These are phyloP conservation scores for Schizosaccharomyces lindneri DNA, from an alignment of 805 yeast species.

Conservation along the genomic window DNA sequence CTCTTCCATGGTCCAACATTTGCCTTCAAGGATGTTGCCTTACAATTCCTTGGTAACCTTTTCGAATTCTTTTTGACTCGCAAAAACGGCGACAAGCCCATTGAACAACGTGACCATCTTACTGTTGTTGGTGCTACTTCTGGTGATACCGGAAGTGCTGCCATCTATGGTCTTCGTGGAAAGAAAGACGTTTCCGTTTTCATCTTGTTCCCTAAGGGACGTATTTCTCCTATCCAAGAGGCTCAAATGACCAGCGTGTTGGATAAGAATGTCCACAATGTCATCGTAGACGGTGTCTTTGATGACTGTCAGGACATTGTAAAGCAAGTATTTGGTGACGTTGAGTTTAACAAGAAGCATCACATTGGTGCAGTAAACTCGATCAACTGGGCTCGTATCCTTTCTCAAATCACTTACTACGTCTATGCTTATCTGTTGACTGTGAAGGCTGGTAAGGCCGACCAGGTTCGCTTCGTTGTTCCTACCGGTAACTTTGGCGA, in stretches of 20 bases:
- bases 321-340: conserved; percentile 76
- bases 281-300: conserved; percentile 85
- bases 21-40: conserved; percentile 95
- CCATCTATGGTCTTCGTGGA: conserved; percentile 90
- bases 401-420: conserved; percentile 93
- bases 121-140: conserved; percentile 98
- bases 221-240: conserved; percentile 94
- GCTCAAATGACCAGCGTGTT: conserved; percentile 94
- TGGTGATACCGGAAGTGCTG: conserved; percentile 98
- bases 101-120: conserved; percentile 33
- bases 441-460: conserved; percentile 6
- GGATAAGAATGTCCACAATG: conserved; percentile 79
- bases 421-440: conserved; percentile 74
- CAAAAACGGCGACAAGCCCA: conserved; percentile 29
- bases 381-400: conserved; percentile 95
- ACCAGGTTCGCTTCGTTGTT: conserved; percentile 58
- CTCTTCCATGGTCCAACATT: conserved; percentile 97
- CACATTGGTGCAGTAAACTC: conserved; percentile 96
- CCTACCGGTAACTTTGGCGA: conserved; percentile 98
- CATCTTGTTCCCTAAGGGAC: conserved; percentile 87
- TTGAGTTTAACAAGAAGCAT: conserved; percentile 62
- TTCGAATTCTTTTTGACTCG: conserved; percentile 77
- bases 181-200: conserved; percentile 95
- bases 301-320: conserved; percentile 97
- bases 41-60: conserved; percentile 90